Percentiles rank a stretch among this genome's conserved stretches.
These are phyloP conservation scores for Globisporangium iwayamae DNA, from an alignment of 352 stramenopile species.

Conservation along the genomic window DNA sequence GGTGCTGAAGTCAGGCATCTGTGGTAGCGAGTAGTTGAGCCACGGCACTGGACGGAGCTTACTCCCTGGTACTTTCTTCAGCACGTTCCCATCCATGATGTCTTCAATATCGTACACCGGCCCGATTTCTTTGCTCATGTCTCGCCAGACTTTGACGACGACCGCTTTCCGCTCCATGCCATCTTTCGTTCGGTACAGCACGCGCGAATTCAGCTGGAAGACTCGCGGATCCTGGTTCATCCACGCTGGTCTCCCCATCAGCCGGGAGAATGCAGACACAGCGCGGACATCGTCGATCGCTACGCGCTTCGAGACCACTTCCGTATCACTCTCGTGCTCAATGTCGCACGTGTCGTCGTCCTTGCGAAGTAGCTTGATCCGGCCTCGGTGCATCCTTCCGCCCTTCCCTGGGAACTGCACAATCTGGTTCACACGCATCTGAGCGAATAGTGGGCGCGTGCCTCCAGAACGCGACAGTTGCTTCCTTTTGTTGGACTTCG, in stretches of 20 bases:
- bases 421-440: slow-evolving; percentile 40
- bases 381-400: slow-evolving; percentile 37
- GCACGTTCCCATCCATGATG: slow-evolving; percentile 36
- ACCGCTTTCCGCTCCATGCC: slow-evolving; percentile 49
- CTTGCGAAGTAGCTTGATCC: slow-evolving; percentile 39
- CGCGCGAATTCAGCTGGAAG: slow-evolving; percentile 47
- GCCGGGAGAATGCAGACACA: slow-evolving; percentile 27
- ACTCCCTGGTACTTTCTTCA: slow-evolving; percentile 34
- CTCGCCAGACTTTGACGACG: slow-evolving; percentile 46
- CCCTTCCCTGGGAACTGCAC: slow-evolving; percentile 54
- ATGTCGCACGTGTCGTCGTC: slow-evolving; percentile 50
- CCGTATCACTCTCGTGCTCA: slow-evolving; percentile 54
- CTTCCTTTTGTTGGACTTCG: background rate
- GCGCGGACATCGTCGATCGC: slow-evolving; percentile 26
- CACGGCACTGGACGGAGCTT: slow-evolving; percentile 47
- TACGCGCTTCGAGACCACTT: slow-evolving; percentile 46
- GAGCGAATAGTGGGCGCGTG: slow-evolving; percentile 16
- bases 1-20: slow-evolving; percentile 23
- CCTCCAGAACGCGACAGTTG: background rate
- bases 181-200: slow-evolving; percentile 51
- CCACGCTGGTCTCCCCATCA: slow-evolving; percentile 19
- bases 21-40: slow-evolving; percentile 42
- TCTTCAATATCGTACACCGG: slow-evolving; percentile 39
- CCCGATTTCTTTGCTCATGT: slow-evolving; percentile 4
- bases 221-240: slow-evolving; percentile 11